phyloP scores from a whole-genome alignment of 345 rosid species.

The Hibiscus trionum region DNA sequence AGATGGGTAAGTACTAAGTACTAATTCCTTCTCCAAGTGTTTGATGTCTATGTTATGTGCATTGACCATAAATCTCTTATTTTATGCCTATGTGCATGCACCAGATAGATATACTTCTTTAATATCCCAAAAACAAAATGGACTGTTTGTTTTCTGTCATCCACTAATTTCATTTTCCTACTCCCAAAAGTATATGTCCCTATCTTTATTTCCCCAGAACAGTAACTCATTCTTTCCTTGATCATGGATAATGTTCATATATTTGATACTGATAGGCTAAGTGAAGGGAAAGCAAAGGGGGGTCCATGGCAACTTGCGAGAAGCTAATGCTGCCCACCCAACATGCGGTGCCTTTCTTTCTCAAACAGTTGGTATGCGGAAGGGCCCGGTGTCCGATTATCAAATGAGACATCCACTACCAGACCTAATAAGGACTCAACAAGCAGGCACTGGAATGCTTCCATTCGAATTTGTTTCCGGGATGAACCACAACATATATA shows the following conservation, averaged over 20 bases:
- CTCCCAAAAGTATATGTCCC: background rate
- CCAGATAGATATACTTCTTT: background rate
- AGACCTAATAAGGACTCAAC: background rate
- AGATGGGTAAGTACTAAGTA: slow-evolving; percentile 12
- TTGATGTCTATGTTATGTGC: no score
- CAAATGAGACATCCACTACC: background rate
- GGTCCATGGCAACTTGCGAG: slow-evolving; percentile 10
- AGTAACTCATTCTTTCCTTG: background rate
- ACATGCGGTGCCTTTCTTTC: slow-evolving; percentile 1
- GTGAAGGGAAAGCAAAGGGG: background rate
- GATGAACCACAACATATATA: background rate
- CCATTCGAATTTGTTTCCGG: background rate
- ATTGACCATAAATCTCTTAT: background rate
- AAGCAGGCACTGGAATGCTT: background rate
- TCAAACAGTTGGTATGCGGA: background rate
- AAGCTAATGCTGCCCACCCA: background rate
- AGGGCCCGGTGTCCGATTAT: background rate
- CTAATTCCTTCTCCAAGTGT: no score
- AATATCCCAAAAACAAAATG: background rate
- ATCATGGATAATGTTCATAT: background rate
- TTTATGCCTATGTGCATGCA: background rate
- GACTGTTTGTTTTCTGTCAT: background rate
- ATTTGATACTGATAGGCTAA: slow-evolving; percentile 15
- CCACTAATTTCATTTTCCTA: background rate
- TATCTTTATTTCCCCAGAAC: background rate